Base-by-base conservation (phyloP, 371 early-diverging fungal genomes). In the Rhizopus sp. region DNA sequence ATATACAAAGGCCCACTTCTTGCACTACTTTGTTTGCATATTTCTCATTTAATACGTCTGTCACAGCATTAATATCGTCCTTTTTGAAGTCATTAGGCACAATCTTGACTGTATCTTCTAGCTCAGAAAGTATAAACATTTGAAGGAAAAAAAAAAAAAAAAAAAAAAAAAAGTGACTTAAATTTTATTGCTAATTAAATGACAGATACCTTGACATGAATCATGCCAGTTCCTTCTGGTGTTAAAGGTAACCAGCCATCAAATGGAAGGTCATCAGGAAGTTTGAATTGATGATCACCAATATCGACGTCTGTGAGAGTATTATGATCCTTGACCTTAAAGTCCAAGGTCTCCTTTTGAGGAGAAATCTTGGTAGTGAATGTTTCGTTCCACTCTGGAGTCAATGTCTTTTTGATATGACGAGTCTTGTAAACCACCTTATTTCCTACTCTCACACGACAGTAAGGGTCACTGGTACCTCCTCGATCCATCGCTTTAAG, bases 1-100 rank as follows among this genome's bases (percentile, higher is more conserved):
- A 81, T 42, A 97, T 88, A 65, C 95, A 94, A 5, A 96, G 84
- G 12, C 97, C 97, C 7, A 95, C 83, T 62, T 94, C 89, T 66
- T 94, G 95, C 38, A 96, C 77, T 70, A 93, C 95, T 72, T 90
- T 91, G 81, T 96, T 96, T 59, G 95, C 84, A 68, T 91, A 97
- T 70, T 95, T 97, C 38, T 78, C 69, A 70, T 97, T 95, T 53
- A 97, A 73, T 55, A 91, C 93, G 60, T 94, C 92, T n/a, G 84
- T 83, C 30, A 97, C 80, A 5, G 97, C 95, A 17, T 82, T 77
- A 16, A 81, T 71, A 45, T 89, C 83, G 5, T 81, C 65, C 63
- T 92, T 89, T 49, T 78, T 72, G 59, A 94, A 92, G 45, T 92
- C 87, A 12, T 81, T 70, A 3, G 97, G 95, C 42, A 81, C 81